Evolutionary conservation across 805 yeast genomes (phyloP).

Genomic region (Ogataea salicorniae): DNA sequence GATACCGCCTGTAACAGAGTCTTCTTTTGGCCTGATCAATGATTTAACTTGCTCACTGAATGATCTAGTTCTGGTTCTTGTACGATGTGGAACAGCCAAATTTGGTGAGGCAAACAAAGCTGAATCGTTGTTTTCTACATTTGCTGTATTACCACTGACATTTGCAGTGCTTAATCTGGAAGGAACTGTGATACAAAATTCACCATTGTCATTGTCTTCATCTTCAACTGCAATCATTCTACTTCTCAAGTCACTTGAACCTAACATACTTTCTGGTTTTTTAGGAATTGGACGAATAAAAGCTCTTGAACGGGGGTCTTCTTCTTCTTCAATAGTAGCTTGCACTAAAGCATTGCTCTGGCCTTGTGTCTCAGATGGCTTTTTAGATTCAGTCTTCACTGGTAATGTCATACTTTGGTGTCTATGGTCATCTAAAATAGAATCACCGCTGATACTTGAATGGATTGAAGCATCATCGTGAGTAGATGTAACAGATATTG

Average conservation of each 20-base stretch:
- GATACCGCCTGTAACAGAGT: conserved; percentile 27
- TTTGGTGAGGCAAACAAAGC: not conserved
- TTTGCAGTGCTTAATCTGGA: conserved; percentile 11
- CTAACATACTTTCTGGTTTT: conserved; percentile 17
- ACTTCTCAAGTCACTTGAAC: conserved; percentile 27
- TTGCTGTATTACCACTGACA: not conserved
- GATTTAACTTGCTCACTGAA: conserved; percentile 40
- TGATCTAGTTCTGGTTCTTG: conserved; percentile 32
- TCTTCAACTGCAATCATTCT: conserved; percentile 27
- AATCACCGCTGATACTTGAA: conserved; percentile 33
- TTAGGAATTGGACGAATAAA: conserved; percentile 6
- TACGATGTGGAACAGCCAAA: conserved; percentile 7
- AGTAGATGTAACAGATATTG: conserved; percentile 26
- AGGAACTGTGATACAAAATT: conserved; percentile 21
- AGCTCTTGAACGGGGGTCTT: not conserved
- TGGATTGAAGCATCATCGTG: conserved; percentile 28
- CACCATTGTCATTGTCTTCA: conserved; percentile 27
- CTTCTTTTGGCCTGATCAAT: conserved; percentile 32
- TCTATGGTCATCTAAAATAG: conserved; percentile 32
- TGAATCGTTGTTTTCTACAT: not conserved
- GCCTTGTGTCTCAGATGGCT: conserved; percentile 1
- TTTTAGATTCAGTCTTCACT: conserved; percentile 25
- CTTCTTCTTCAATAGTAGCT: conserved; percentile 10
- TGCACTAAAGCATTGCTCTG: not conserved
- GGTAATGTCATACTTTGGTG: conserved; percentile 31